Evolutionary conservation across 441 rosid genomes (phyloP), one percentile per base, ranked within the genome.

Genomic region (Geranium incanum): DNA sequence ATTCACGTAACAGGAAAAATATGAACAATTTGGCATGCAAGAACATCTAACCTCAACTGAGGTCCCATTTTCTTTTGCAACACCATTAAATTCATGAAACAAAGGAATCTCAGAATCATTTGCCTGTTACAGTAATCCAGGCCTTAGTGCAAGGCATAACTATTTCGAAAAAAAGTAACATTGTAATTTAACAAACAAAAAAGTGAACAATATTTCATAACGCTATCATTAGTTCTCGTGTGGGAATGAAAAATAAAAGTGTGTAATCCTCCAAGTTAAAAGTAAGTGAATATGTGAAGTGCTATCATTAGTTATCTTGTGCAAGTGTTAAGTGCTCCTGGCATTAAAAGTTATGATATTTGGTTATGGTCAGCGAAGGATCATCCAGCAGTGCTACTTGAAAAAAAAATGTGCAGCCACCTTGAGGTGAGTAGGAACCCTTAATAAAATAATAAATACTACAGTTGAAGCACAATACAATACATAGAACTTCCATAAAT

Each of bases 21-120:
- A 60, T 60, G 52, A 76, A 21, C 33, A 67, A 60, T 69, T 72
- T 63, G 72, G 43, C 70, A 68, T 75, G 67, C 60, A 68, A 67
- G 74, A 74, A 6, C 60, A 72, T 66, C 73, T 70, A 81, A 89
- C 99, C 89, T 95, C 99, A 69, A 95, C 67, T 38, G 85, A 85
- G 69, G 84, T 73, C 73, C 88, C 89, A 78, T 82, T 75, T 76
- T 85, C 94, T 13, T 74, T 77, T 50, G 80, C 69, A 81, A 72
- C 75, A 66, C 87, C 88, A 55, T 81, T 84, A 78, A 78, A 84
- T 77, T 89, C 97, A 75, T 92, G 86, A 81, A 90, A 71, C 74
- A 92, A 75, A 69, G 99, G 97, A 79, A 95, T 95, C 85, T 95
- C 99, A 16, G 91, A 81, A 76, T 95, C 99, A 90, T 95, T 95